Conservation (phyloP, 805 yeast genomes). For the Tetrapisispora taiwanensis region DNA sequence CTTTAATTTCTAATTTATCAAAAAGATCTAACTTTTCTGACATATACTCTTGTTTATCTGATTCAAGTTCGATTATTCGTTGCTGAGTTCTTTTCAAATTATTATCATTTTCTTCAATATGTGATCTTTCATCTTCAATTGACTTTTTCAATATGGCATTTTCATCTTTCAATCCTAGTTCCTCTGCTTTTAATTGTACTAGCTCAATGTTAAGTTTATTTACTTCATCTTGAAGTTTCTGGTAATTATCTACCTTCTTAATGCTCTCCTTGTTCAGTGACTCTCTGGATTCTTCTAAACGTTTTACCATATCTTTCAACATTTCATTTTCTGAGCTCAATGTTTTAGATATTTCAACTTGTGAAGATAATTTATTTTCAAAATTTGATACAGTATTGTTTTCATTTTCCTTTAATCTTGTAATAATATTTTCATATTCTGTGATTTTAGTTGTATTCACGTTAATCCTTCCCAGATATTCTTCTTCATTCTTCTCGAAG, state of each 20-base stretch:
- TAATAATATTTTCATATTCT: slow-evolving; percentile 5
- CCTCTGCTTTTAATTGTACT: slow-evolving; percentile 23
- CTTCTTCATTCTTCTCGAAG: slow-evolving; percentile 6
- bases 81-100: slow-evolving; percentile 15
- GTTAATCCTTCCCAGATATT: slow-evolving; percentile 8
- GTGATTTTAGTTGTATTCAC: slow-evolving; percentile 5
- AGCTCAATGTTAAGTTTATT: slow-evolving; percentile 24
- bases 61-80: slow-evolving; percentile 10
- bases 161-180: slow-evolving; percentile 21
- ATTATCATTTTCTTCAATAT: slow-evolving; percentile 12
- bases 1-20: slow-evolving; percentile 18
- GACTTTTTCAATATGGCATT: slow-evolving; percentile 16
- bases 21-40: slow-evolving; percentile 20
- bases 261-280: slow-evolving; percentile 13
- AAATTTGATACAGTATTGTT: slow-evolving; percentile 18
- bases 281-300: slow-evolving; percentile 13
- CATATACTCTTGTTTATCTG: slow-evolving; percentile 14
- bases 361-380: slow-evolving; percentile 30
- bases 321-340: slow-evolving; percentile 23
- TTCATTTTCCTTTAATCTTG: slow-evolving; percentile 12
- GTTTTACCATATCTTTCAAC: slow-evolving; percentile 13
- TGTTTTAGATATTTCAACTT: slow-evolving; percentile 27
- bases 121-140: slow-evolving; percentile 11
- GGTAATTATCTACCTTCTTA: slow-evolving; percentile 11
- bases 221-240: slow-evolving; percentile 22